Evolutionary conservation across 192 early-diverging fungal genomes (phyloP), one percentile per base, ranked within the genome.

Genomic region (Coemansia sp.): DNA sequence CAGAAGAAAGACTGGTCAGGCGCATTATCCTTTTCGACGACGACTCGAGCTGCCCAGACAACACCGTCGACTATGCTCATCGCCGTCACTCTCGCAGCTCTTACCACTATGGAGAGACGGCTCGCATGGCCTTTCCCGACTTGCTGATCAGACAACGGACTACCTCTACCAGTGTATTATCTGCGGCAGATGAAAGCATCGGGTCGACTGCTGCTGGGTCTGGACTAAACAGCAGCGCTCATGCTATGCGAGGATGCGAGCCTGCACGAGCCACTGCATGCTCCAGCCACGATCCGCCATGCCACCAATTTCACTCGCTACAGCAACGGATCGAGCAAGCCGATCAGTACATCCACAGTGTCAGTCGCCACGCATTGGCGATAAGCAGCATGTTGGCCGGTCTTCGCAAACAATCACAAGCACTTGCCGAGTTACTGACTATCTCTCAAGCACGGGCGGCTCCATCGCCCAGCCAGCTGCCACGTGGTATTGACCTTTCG

Each of bases 41-140:
- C 22, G 80, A 83, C 52, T 83, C 80, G 34, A 83, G 80, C 57
- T 67, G 70, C 18, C 65, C 75, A 40, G 80, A 83, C 44, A 62
- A 55, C 18, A 44, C 44, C 4, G 60, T 47, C 13, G 65, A 71
- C 36, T 20, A 18, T 20, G 2, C 11, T 38, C 18, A 40, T 62
- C 36, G 38, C 61, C 8, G 39, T 10, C 58, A 62, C 33, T 50
- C 33, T 27, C 60, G 20, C 34, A 27, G 41, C 34, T 43, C 43
- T 34, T 12, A 20, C 43, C 46, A 36, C 16, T 5, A 40, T 34
- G 22, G 22, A n/a, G n/a, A 31, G 6, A 18, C 49, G 43, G 36
- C 36, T 12, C 62, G 34, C n/a, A 36, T 60, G 33, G 3, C 31
- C 57, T 60, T 33, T 34, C 57, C 31, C 16, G 18, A 33, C 16